These are phyloP conservation scores for Ustilago loliicola DNA, from an alignment of 1,284 basidiomycete genomes.

Conservation along the genomic window DNA sequence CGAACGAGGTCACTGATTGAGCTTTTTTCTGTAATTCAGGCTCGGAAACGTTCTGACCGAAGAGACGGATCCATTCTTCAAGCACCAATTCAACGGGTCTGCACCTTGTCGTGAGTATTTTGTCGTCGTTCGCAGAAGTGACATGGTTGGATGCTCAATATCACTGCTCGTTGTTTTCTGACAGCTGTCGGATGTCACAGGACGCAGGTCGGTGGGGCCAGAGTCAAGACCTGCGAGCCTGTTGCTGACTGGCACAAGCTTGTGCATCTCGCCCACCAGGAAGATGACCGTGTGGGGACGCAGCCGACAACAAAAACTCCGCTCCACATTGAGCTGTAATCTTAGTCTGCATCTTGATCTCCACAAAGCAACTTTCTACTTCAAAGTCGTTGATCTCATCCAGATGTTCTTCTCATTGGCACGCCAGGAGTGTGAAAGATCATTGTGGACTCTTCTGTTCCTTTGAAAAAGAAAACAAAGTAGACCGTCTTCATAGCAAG, in stretches of 20 bases:
- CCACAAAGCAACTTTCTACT: constrained; percentile 41
- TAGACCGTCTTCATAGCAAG: too few relatives aligned
- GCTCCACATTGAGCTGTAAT: constrained; percentile 30
- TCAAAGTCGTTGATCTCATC: constrained; percentile 63
- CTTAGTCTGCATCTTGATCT: background rate
- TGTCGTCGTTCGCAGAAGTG: background rate
- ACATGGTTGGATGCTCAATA: background rate
- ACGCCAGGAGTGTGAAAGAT: too few relatives aligned
- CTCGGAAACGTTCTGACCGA: constrained; percentile 52
- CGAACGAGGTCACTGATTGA: background rate
- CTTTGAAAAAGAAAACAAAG: too few relatives aligned
- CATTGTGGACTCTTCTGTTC: too few relatives aligned
- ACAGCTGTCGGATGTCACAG: constrained; percentile 37
- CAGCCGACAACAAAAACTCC: constrained; percentile 22
- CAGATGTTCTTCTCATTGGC: too few relatives aligned
- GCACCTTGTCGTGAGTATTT: constrained; percentile 49
- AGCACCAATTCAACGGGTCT: constrained; percentile 59
- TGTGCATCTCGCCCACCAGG: constrained; percentile 9
- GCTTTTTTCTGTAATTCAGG: constrained; percentile 12
- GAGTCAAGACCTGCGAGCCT: constrained; percentile 40
- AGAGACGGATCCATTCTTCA: constrained; percentile 56
- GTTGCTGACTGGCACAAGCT: constrained; percentile 30
- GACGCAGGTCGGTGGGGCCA: constrained; percentile 4
- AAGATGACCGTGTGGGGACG: constrained; percentile 19
- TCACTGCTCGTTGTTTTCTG: background rate